These are phyloP conservation scores for Cladosporium sp. DNA, from an alignment of 2,329 filamentous ascomycete species.

Conservation along the genomic window DNA sequence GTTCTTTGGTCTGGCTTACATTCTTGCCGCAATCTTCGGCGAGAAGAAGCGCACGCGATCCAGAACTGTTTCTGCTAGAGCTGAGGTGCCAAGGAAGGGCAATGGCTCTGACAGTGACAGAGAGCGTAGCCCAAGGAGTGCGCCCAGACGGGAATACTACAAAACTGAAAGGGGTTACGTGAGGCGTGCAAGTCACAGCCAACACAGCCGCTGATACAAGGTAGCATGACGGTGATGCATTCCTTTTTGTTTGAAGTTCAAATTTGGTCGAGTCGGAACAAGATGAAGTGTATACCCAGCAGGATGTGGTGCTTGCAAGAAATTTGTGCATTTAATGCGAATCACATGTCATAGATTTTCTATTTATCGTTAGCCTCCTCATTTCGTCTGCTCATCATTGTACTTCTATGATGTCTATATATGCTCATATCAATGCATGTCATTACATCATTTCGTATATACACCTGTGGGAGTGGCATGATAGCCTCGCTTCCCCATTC, in stretches of 20 bases:
- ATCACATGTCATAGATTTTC: neutral
- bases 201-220: neutral
- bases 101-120: slow-evolving; percentile 2
- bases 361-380: neutral
- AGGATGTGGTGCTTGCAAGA: neutral
- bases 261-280: neutral
- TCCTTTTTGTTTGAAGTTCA: neutral
- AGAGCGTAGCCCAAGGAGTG: slow-evolving; percentile 8
- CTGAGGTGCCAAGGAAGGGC: slow-evolving; percentile 12
- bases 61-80: slow-evolving; percentile 1
- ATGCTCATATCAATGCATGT: neutral
- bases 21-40: slow-evolving; percentile 30
- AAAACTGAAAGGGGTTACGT: slow-evolving; percentile 18
- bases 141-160: slow-evolving; percentile 15
- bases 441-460: slow-evolving; percentile 18
- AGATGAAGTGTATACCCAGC: neutral
- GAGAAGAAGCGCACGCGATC: slow-evolving; percentile 17
- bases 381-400: neutral
- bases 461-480: slow-evolving; percentile 24
- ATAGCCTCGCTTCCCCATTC: slow-evolving; percentile 24
- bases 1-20: slow-evolving; percentile 47
- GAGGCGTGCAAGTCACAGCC: slow-evolving; percentile 14
- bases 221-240: neutral
- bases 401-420: neutral
- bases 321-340: neutral